phyloP scores from a whole-genome alignment of 129 eudicot genomes.

The Tanacetum coccineum region DNA sequence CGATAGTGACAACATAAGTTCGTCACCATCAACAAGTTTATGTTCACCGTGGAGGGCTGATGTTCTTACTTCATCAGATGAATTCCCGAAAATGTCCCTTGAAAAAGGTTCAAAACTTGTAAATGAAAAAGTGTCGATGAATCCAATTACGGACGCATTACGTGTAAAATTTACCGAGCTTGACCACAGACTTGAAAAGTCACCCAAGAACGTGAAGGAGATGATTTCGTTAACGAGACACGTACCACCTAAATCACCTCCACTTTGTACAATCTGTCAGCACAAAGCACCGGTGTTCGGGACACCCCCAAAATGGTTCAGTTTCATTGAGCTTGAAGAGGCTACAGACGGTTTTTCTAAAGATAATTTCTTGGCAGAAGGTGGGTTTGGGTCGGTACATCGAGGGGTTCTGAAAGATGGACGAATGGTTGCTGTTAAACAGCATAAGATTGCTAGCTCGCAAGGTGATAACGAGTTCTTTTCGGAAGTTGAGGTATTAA shows the following conservation, averaged over 20 bases:
- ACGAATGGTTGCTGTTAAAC: slow-evolving; percentile 83
- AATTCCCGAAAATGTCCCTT: too few relatives aligned
- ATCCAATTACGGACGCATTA: slow-evolving; percentile 35
- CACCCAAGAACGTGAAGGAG: slow-evolving; percentile 41
- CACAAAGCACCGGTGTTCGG: slow-evolving; percentile 74
- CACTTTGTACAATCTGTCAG: slow-evolving; percentile 71
- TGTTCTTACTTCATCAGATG: slow-evolving; percentile 40
- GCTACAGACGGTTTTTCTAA: slow-evolving; percentile 69
- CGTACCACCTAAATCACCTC: slow-evolving; percentile 57
- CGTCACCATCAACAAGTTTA: slow-evolving; percentile 49
- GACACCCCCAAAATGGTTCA: slow-evolving; percentile 68
- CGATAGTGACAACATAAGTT: slow-evolving; percentile 47
- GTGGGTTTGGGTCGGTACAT: slow-evolving; percentile 86
- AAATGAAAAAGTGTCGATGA: slow-evolving; percentile 15
- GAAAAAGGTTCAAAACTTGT: slow-evolving; percentile 14
- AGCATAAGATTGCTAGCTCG: slow-evolving; percentile 71
- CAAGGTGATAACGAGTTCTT: slow-evolving; percentile 89
- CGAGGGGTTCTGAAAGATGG: slow-evolving; percentile 75
- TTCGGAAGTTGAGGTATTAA: slow-evolving; percentile 86
- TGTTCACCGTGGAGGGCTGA: slow-evolving; percentile 51
- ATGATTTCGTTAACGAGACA: slow-evolving; percentile 40
- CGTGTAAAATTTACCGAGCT: slow-evolving; percentile 36
- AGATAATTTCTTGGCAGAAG: slow-evolving; percentile 76
- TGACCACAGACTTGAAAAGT: slow-evolving; percentile 28
- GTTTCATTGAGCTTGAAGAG: slow-evolving; percentile 63